phyloP scores from a whole-genome alignment of 148 eudicot species.

The Rhododendron mucronatum region DNA sequence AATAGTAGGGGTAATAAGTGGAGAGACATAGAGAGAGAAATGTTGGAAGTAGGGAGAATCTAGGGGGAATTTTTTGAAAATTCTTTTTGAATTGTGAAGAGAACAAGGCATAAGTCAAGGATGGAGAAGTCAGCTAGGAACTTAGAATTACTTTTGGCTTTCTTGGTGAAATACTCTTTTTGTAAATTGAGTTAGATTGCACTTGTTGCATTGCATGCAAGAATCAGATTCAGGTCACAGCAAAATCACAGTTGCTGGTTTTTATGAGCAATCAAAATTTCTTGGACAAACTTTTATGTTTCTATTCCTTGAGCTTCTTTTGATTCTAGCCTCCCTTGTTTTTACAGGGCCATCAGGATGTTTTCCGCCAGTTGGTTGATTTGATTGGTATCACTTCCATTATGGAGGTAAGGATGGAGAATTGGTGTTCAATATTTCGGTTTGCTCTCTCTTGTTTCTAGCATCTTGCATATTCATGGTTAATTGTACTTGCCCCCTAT shows the following conservation, averaged over 20 bases:
- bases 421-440: neutral
- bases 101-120: too few relatives aligned
- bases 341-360: slow-evolving; percentile 80
- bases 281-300: neutral
- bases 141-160: neutral
- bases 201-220: neutral
- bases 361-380: slow-evolving; percentile 80
- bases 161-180: neutral
- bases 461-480: neutral
- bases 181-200: neutral
- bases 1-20: too few relatives aligned
- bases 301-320: neutral
- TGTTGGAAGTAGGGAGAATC: too few relatives aligned
- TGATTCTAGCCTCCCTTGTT: slow-evolving; percentile 7
- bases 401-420: slow-evolving; percentile 68
- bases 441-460: neutral
- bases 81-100: too few relatives aligned
- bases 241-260: neutral
- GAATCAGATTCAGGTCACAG: neutral
- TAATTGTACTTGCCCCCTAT: neutral
- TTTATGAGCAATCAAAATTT: neutral
- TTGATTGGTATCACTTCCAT: slow-evolving; percentile 96
- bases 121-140: neutral
- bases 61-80: too few relatives aligned
- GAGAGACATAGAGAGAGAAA: too few relatives aligned